Evolutionary conservation across 768 basidiomycete genomes (phyloP).

Genomic region (Tylopilus balloui): DNA sequence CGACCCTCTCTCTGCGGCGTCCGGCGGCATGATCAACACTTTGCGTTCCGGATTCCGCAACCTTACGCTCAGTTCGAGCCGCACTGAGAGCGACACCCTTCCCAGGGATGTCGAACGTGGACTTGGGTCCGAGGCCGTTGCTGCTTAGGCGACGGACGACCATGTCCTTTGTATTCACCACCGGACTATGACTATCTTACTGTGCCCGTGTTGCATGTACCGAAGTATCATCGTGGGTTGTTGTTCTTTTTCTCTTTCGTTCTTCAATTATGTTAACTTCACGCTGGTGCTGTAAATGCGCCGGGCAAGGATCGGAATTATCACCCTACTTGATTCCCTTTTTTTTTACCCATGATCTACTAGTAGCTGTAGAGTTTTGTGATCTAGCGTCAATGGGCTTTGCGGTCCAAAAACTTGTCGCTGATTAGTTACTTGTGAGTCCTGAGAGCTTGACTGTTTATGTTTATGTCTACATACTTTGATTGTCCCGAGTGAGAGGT

Average conservation of each 20-base stretch:
- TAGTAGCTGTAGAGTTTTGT: neutral
- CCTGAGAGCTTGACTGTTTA: too few species aligned
- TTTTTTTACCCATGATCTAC: neutral
- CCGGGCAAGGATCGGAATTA: neutral
- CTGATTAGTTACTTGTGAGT: too few species aligned
- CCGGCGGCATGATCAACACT: slow-evolving; percentile 20
- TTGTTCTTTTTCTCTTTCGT: neutral
- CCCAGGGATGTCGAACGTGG: slow-evolving; percentile 29
- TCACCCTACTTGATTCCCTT: neutral
- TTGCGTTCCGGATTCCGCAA: slow-evolving; percentile 29
- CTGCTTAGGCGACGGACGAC: slow-evolving; percentile 8
- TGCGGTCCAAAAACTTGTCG: too few species aligned
- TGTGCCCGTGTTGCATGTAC: neutral
- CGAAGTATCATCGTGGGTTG: neutral
- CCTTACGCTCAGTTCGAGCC: slow-evolving; percentile 14
- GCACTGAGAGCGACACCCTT: slow-evolving; percentile 25
- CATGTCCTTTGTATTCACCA: neutral
- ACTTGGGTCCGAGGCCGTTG: slow-evolving; percentile 3
- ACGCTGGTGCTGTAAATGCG: neutral
- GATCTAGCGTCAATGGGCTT: neutral
- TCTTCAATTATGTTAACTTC: neutral
- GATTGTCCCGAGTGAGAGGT: too few species aligned
- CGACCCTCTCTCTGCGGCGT: slow-evolving; percentile 11
- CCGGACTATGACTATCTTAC: neutral
- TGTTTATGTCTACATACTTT: too few species aligned